A percentile compares a stretch with the other conserved stretches of the same genome.
These are phyloP conservation scores for Fragilariopsis cylindrus DNA, from an alignment of 108 stramenopile genomes.

Conservation along the genomic window DNA sequence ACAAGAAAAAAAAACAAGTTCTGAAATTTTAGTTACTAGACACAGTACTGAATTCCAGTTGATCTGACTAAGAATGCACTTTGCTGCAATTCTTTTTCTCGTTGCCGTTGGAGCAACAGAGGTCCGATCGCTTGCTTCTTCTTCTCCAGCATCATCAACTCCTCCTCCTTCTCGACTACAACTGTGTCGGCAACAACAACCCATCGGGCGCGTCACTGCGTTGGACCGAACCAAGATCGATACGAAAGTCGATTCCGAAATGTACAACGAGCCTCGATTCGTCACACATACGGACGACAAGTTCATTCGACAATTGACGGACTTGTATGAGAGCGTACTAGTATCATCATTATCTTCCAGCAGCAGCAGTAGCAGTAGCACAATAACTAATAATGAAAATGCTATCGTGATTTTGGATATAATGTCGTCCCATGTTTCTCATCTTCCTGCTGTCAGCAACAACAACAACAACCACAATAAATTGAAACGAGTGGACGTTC, in stretches of 20 bases:
- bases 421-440: constrained; percentile 14
- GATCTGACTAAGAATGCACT: too few relatives aligned
- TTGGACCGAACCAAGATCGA: constrained; percentile 24
- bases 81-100: too few relatives aligned
- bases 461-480: neutral
- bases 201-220: constrained; percentile 20
- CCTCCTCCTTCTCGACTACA: too few relatives aligned
- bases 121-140: too few relatives aligned
- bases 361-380: too few relatives aligned
- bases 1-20: too few relatives aligned
- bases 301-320: neutral
- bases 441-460: neutral
- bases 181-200: neutral
- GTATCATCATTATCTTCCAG: too few relatives aligned
- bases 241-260: neutral
- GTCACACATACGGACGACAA: neutral
- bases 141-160: neutral
- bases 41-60: too few relatives aligned
- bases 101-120: too few relatives aligned
- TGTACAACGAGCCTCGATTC: neutral
- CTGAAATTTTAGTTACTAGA: too few relatives aligned
- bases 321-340: neutral
- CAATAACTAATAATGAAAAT: neutral
- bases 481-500: constrained; percentile 20
- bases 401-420: constrained; percentile 6